These are phyloP conservation scores for Polyporus tsugae DNA, from an alignment of 1,284 basidiomycete genomes.

Conservation along the genomic window DNA sequence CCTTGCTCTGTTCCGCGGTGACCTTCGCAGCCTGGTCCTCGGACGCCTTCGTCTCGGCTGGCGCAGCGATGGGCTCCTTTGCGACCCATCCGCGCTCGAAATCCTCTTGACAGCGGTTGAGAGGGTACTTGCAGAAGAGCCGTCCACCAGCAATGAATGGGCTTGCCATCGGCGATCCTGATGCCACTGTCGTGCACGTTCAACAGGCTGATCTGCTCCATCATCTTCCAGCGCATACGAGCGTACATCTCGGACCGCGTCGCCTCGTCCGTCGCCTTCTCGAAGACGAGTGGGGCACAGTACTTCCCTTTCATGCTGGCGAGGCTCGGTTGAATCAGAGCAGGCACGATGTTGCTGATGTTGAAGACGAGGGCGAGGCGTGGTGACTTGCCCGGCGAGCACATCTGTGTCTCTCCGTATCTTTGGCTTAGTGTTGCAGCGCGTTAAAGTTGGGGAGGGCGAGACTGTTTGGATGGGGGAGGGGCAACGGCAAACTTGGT, in stretches of 20 bases:
- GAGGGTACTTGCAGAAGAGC: constrained; percentile 81
- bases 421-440: too few species aligned
- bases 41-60: constrained; percentile 43
- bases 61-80: constrained; percentile 37
- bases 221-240: constrained; percentile 87
- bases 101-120: constrained; percentile 68
- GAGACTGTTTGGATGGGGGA: too few species aligned
- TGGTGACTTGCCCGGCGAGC: too few species aligned
- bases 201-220: constrained; percentile 70
- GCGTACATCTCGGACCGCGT: constrained; percentile 52
- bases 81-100: constrained; percentile 53
- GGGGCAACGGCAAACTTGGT: too few species aligned
- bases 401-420: too few species aligned
- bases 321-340: too few species aligned
- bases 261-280: constrained; percentile 80
- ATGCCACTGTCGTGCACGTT: constrained; percentile 90
- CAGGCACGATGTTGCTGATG: too few species aligned
- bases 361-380: too few species aligned
- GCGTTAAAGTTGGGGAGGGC: too few species aligned
- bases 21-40: constrained; percentile 71
- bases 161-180: constrained; percentile 80
- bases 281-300: constrained; percentile 97
- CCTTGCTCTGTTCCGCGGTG: constrained; percentile 62
- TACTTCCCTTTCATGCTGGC: too few species aligned
- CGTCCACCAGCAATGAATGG: constrained; percentile 89